These are phyloP conservation scores for Fraxinus ornus DNA, from an alignment of 305 asterid genomes.

Conservation along the genomic window DNA sequence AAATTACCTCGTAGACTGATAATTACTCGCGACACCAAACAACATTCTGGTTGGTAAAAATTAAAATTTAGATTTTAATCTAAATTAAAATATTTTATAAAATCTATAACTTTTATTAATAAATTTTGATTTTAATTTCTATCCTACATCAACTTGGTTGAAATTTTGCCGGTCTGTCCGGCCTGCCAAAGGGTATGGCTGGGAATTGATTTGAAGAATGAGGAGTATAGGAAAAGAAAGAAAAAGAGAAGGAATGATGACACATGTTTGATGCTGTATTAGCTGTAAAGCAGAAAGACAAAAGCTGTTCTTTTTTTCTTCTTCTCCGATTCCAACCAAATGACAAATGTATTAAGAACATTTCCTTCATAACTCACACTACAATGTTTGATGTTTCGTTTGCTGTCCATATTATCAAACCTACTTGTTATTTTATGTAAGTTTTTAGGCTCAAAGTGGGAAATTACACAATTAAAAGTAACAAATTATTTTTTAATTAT, in stretches of 20 bases:
- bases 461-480: too few relatives aligned
- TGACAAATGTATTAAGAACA: not conserved
- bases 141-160: not conserved
- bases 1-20: not conserved
- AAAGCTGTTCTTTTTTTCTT: not conserved
- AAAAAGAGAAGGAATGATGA: not conserved
- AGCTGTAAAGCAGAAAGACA: not conserved
- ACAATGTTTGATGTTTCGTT: not conserved
- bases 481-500: too few relatives aligned
- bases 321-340: not conserved
- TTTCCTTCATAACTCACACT: not conserved
- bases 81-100: too few relatives aligned
- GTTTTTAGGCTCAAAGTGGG: too few relatives aligned
- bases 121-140: not conserved
- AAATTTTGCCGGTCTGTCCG: not conserved
- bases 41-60: too few relatives aligned
- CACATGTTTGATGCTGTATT: constrained; percentile 6
- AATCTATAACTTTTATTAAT: too few relatives aligned
- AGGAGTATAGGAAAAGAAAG: not conserved
- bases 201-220: not conserved
- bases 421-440: not conserved
- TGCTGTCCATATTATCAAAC: not conserved
- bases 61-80: too few relatives aligned
- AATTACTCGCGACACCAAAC: not conserved
- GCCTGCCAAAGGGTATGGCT: not conserved